Base-by-base conservation (phyloP, 441 rosid genomes). In the Brassica hybrid region DNA sequence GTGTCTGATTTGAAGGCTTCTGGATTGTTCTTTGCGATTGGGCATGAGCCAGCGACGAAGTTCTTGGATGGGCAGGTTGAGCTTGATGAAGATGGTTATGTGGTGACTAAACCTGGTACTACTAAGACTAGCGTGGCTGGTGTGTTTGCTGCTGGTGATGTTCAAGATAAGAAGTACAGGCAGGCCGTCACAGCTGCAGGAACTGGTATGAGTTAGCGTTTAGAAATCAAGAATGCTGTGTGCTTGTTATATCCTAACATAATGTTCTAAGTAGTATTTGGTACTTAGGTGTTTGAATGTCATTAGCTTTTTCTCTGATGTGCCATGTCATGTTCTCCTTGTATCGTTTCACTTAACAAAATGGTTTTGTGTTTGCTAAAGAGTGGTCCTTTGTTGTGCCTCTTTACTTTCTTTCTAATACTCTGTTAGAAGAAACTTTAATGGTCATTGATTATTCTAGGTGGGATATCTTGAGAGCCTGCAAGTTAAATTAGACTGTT, bases 111-210 rank as follows among this genome's bases (percentile, higher is more conserved):
- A 67, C 85, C 86, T 14, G 89, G 87, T 60, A 84, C 87, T 0
- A 83, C 86, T 0, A 72, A 81, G 73, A 86, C 89, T 0, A 84
- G 84, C 1, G 85, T 86, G 6, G 76, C 13, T 2, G 89, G 89
- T 18, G 86, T 70, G 65, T 86, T 86, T 5, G 89, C 87, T 0
- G 89, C 89, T 0, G 89, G 89, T n/a, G 87, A 86, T 83, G 89
- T 84, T 12, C 89, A 86, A 67, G 89, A 80, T n/a, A 80, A 80
- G 80, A 80, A 76, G 77, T 80, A 80, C 43, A 80, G 83, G 50
- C 83, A 80, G 36, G 83, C 83, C 5, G 67, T 80, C 9, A 80
- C 83, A 0, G 83, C 83, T 76, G 83, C 83, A 11, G 83, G 83
- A 73, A 61, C 80, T 66, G 83, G 83, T 80, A 65, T 50, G 75